Percentiles rank a stretch among this genome's conserved stretches.
phyloP scores from a whole-genome alignment of 192 early-diverging fungal genomes.

The Dispira simplex region DNA sequence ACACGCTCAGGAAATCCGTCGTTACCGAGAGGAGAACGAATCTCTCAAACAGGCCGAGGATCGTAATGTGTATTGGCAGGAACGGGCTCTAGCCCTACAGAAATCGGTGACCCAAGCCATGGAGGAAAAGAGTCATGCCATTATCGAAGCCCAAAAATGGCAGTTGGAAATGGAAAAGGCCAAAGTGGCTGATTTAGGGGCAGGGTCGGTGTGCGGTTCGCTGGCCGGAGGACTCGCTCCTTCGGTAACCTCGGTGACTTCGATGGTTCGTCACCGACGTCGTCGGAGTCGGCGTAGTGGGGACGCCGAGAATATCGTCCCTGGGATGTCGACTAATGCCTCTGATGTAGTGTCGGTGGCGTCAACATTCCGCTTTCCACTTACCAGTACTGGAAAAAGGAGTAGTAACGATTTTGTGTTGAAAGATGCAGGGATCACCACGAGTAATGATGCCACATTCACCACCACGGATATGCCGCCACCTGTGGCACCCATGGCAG shows the following conservation, averaged over 20 bases:
- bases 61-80: constrained; percentile 2
- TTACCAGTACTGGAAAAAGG: neutral
- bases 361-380: neutral
- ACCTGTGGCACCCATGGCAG: too few species aligned
- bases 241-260: constrained; percentile 2
- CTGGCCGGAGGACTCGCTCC: neutral
- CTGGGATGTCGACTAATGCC: neutral
- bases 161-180: neutral
- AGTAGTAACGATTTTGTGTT: neutral
- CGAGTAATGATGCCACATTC: too few species aligned
- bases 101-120: neutral
- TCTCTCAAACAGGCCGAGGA: neutral
- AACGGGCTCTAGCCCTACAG: constrained; percentile 1
- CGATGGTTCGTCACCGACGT: neutral
- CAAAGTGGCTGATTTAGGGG: neutral
- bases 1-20: too few species aligned
- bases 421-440: neutral
- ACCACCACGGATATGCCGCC: too few species aligned
- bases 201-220: constrained; percentile 6
- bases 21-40: too few species aligned
- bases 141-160: neutral
- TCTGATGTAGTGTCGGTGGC: neutral
- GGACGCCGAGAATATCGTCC: neutral
- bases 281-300: neutral
- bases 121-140: constrained; percentile 5